Evolutionary conservation across 371 early-diverging fungal genomes (phyloP), one percentile per base, ranked within the genome.

Genomic region (Catenaria anguillulae): DNA sequence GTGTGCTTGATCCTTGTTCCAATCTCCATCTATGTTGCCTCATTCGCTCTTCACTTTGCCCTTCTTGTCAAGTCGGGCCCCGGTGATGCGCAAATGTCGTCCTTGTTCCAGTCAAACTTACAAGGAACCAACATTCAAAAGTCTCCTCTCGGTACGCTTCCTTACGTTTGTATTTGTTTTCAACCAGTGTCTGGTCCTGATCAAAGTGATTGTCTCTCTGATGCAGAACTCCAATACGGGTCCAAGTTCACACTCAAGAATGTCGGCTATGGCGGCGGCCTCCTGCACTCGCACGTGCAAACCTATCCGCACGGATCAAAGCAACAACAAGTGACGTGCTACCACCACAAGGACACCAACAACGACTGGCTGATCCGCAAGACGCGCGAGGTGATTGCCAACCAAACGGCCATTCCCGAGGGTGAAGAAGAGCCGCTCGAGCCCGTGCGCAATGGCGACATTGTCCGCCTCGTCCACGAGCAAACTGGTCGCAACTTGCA

Each of bases 51-150:
- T 8, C 99, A 99, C 73, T 99, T 99, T 71, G 73, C 78, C 40
- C 78, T 99, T 48, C 79, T 98, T 33, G 86, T 82, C 67, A 80
- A 79, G 59, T 85, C 85, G 64, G 97, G 98, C 1, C 73, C 88
- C 15, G 99, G 99, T 24, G 99, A 99, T 75, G 92, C 92, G 13
- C 91, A 92, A 63, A 99, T 99, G 99, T 90, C 92, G 70, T 93
- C 94, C 10, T 73, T 96, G 23, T 99, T 99, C 77, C 99, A 99
- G 70, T 89, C 96, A 2, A 79, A 83, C 6, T 77, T 99, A n/a
- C 66, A 77, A 37, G 97, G 96, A 21, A 96, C 81, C 71, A 75
- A 77, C 34, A 83, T 97, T 58, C 68, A 72, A 35, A 67, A 79
- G 48, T 90, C 89, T 67, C 97, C 97, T 19, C 75, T 93, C 31